Conservation (phyloP, 2,329 filamentous ascomycete genomes). For the Fusarium keratoplasticum region DNA sequence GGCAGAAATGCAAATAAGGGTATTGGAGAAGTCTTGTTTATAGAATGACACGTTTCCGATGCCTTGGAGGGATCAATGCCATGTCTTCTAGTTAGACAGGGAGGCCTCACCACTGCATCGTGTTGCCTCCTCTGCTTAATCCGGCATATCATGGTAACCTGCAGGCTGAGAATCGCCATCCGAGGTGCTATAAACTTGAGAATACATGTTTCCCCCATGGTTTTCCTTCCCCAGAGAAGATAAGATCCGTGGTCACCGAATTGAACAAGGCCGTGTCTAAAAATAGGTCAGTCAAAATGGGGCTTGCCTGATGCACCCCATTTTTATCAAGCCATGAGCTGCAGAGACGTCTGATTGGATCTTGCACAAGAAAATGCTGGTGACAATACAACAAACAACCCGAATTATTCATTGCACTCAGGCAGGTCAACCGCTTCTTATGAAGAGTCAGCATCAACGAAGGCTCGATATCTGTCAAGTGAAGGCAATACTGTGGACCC, state of each 20-base stretch:
- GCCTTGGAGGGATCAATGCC: too few species aligned
- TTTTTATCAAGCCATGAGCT: not conserved
- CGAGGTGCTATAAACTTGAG: not conserved
- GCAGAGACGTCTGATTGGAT: not conserved
- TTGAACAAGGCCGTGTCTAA: not conserved
- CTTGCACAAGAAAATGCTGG: not conserved
- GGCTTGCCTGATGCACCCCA: not conserved
- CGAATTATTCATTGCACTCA: not conserved
- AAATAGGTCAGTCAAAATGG: not conserved
- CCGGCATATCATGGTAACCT: not conserved
- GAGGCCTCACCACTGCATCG: too few species aligned
- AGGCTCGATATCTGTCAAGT: too few species aligned
- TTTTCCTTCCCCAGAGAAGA: not conserved
- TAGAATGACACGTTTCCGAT: too few species aligned
- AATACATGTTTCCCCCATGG: not conserved
- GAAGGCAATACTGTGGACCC: too few species aligned
- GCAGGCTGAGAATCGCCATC: fast-evolving
- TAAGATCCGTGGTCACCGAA: not conserved
- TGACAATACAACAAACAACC: not conserved
- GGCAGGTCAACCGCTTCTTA: too few species aligned
- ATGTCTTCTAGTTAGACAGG: too few species aligned
- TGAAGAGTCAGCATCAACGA: not conserved
- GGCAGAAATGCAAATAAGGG: too few species aligned
- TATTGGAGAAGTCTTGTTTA: too few species aligned
- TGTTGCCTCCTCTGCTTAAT: not conserved